phyloP scores from a whole-genome alignment of 2,329 filamentous ascomycete species.

The Trichoderma endophyticum region DNA sequence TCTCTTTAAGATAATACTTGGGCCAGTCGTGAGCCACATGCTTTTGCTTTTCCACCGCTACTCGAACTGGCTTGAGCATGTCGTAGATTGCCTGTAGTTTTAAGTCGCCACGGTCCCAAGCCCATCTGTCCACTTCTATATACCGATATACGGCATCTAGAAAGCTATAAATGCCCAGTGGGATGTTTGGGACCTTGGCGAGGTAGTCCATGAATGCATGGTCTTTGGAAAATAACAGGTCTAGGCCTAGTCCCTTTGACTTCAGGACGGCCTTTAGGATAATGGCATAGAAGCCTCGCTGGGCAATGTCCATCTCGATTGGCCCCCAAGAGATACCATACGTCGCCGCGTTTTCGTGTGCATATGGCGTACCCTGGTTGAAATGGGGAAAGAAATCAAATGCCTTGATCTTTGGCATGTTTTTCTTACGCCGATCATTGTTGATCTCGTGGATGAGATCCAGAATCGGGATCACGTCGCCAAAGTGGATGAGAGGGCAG shows the following conservation, averaged over 20 bases:
- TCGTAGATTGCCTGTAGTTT: constrained; percentile 30
- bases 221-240: constrained; percentile 30
- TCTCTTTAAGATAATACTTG: constrained; percentile 25
- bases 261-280: constrained; percentile 37
- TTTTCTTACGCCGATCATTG: constrained; percentile 19
- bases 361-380: constrained; percentile 28
- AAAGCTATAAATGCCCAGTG: constrained; percentile 30
- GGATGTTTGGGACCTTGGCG: constrained; percentile 29
- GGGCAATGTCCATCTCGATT: constrained; percentile 26
- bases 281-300: constrained; percentile 34
- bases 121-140: constrained; percentile 22
- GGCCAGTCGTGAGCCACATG: constrained; percentile 23
- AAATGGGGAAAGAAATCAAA: constrained; percentile 38
- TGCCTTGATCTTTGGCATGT: constrained; percentile 21
- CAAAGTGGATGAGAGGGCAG: constrained; percentile 37
- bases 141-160: constrained; percentile 35
- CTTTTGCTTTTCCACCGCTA: constrained; percentile 26
- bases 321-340: constrained; percentile 34
- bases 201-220: constrained; percentile 33
- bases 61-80: constrained; percentile 32
- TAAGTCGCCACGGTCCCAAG: background rate
- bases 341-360: constrained; percentile 3
- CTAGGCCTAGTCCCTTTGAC: constrained; percentile 28
- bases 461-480: constrained; percentile 33
- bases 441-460: constrained; percentile 39